Conservation (phyloP, 768 basidiomycete genomes). For the Boletus reticuloceps region DNA sequence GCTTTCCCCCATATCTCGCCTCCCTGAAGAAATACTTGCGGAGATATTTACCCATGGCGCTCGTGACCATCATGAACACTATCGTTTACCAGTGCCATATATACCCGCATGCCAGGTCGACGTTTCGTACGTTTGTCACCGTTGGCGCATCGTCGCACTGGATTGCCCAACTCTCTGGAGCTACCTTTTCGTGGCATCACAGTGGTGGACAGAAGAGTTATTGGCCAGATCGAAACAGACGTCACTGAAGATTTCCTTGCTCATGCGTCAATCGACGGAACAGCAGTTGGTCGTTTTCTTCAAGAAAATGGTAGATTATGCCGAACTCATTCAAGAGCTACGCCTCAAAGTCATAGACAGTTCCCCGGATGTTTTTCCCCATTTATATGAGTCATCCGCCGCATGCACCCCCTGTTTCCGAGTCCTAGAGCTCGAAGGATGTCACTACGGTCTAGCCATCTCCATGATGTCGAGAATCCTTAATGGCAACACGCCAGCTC, state of each 20-base stretch:
- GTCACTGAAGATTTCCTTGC: not conserved
- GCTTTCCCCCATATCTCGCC: not conserved
- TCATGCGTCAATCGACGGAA: slow-evolving; percentile 12
- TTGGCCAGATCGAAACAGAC: not conserved
- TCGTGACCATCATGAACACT: too few species aligned
- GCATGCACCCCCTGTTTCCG: not conserved
- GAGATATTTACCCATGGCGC: too few species aligned
- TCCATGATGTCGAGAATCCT: not conserved
- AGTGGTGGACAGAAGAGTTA: not conserved
- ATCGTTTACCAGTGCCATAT: too few species aligned
- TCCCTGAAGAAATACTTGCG: too few species aligned
- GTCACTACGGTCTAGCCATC: not conserved
- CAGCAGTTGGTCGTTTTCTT: not conserved
- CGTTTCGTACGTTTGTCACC: not conserved
- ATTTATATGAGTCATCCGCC: not conserved
- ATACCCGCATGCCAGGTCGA: not conserved
- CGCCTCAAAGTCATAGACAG: not conserved
- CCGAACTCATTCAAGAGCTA: not conserved
- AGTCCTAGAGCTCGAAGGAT: not conserved
- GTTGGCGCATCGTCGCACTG: not conserved
- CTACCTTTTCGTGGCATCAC: not conserved
- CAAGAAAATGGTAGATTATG: not conserved
- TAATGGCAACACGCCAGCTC: not conserved
- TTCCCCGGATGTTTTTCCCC: not conserved
- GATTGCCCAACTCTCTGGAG: not conserved